Evolutionary conservation across 2,329 filamentous ascomycete genomes (phyloP), one percentile per base, ranked within the genome.

Genomic region (Westerdykella sp.): DNA sequence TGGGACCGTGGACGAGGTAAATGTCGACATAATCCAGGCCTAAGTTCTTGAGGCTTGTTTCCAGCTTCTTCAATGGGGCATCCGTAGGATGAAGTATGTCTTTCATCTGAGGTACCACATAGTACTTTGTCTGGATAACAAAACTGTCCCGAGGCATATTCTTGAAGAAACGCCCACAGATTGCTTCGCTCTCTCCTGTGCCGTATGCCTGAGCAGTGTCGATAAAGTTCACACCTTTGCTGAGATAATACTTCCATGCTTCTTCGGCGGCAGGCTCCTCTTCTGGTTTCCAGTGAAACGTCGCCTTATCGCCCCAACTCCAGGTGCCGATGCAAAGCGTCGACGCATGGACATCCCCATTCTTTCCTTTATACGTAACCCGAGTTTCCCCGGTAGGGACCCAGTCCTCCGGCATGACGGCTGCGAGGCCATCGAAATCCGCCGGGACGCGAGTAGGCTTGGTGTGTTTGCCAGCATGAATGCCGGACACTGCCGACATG

Each of bases 121-220:
- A 53, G 42, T 56, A 71, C 47, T 70, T 73, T 25, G 63, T 70
- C 45, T 72, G 69, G 37, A 72, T 61, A 13, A 70, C 57, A 45
- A 69, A 67, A 30, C 56, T 49, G 16, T 66, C 56, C 5, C 65
- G 55, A 15, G 59, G 55, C 45, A 67, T 57, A 1, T 57, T 66
- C 22, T 59, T 51, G 45, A 71, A 63, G n/a, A 73, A 53, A 16
- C 60, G 56, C 3, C 67, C 65, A 43, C 69, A 65, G 48, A 73
- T 70, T 9, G 58, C 56, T 49, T 73, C 70, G 42, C 65, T 69
- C 43, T 70, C 62, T 3, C 69, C 68, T 21, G 56, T 59, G 34
- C 69, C 69, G 47, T 72, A 73, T 13, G 59, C 65, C 53, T 72
- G 66, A 7, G 70, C 69, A 5, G 69, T 73, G 48, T 73, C 70